Evolutionary conservation across 2,329 filamentous ascomycete species (phyloP), one percentile per base, ranked within the genome.

Genomic region (Sporothrix variecibatus): DNA sequence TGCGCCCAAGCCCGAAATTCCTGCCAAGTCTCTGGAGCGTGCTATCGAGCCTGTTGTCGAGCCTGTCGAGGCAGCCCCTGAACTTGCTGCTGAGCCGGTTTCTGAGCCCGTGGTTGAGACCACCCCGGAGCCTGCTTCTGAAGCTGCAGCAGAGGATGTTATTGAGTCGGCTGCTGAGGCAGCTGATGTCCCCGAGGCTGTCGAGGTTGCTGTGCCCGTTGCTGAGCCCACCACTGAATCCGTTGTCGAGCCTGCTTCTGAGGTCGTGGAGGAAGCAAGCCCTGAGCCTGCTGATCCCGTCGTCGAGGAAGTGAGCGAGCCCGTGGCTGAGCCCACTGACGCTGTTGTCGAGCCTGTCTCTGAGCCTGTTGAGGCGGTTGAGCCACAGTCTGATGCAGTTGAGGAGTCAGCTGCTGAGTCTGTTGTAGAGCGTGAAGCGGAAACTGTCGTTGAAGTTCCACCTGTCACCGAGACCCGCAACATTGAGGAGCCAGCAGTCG

Each of bases 1-100:
- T 53, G n/a, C 28, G 15, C 51, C 17, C n/a, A 71, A 69, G 31
- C 62, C 67, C 8, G 70, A 72, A 8, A 7, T 62, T 31, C 15
- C 65, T 34, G 38, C 8, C 15, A 28, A 70, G 23, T 31, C 67
- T 28, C 34, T 34, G 34, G 34, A 34, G 4, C 34, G 34, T 34
- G 34, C 34, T 8, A 34, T 12, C 8, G 62, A 75, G 51, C 11
- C 58, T 28, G 49, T 40, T 1, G 31, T 51, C 0, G 72, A 71
- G 23, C 78, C 78, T 70, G 20, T 75, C 76, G 3, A 71, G 23
- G 78, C 78, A 69, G 17, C 75, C 76, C 3, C 72, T 12, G 12
- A 62, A 11, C n/a, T 40, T 28, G 31, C 34, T 5, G 75, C 43
- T 46, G 72, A 65, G 12, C 17, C 70, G 4, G 38, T 46, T 28